phyloP scores from a whole-genome alignment of 176 grass and related monocot genomes.

The Aegilops sharonensis region DNA sequence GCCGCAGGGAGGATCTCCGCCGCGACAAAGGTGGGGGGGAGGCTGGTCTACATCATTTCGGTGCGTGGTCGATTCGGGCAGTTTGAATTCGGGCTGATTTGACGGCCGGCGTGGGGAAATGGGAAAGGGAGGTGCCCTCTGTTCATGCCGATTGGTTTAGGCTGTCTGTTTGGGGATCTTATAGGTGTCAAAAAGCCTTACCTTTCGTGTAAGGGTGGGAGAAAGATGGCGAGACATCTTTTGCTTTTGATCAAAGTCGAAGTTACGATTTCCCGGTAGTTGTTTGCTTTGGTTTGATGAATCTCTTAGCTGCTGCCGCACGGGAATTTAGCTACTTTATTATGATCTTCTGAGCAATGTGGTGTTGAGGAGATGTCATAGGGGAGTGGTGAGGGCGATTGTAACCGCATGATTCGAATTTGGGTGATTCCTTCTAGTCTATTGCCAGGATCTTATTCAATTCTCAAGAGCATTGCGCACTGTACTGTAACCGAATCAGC shows the following conservation, averaged over 20 bases:
- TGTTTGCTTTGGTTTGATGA: neutral
- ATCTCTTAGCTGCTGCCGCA: neutral
- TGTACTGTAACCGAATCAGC: neutral
- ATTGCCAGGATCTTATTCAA: neutral
- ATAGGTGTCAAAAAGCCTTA: slow-evolving; percentile 28
- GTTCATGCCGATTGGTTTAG: slow-evolving; percentile 18
- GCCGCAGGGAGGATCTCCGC: slow-evolving; percentile 56
- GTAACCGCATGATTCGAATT: neutral
- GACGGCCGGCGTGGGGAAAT: neutral
- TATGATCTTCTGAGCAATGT: neutral
- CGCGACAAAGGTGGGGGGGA: slow-evolving; percentile 59
- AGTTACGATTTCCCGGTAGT: neutral
- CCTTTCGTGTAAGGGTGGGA: neutral
- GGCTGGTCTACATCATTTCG: neutral
- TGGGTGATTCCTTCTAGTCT: neutral
- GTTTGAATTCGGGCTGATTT: neutral
- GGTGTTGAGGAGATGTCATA: neutral
- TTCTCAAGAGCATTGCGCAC: neutral
- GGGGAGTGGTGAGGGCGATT: neutral
- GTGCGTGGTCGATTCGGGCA: neutral
- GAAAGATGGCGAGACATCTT: neutral
- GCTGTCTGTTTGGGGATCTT: slow-evolving; percentile 31
- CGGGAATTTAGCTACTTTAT: neutral
- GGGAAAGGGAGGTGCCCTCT: neutral
- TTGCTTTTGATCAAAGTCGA: neutral